phyloP scores from a whole-genome alignment of 2,329 filamentous ascomycete genomes.

The Phoma herbarum region DNA sequence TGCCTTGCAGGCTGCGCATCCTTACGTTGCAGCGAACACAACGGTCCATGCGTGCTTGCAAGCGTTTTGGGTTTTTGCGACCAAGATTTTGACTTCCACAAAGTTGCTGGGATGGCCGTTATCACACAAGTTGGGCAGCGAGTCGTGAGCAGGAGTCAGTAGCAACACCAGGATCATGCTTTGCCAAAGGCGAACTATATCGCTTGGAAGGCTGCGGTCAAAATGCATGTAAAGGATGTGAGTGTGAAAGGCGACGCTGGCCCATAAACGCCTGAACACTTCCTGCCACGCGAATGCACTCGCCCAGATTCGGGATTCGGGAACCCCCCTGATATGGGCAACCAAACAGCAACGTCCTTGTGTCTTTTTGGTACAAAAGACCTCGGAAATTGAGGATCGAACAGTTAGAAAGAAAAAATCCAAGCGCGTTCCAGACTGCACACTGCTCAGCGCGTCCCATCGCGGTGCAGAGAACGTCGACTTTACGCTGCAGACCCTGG shows the following conservation, averaged over 20 bases:
- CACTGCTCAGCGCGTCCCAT: background rate
- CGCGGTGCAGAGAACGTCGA: no score
- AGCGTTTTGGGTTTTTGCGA: background rate
- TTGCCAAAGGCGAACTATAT: background rate
- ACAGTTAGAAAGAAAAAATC: background rate
- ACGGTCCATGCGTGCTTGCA: background rate
- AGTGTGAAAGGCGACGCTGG: background rate
- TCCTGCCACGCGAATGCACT: background rate
- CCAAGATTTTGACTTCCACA: background rate
- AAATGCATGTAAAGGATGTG: background rate
- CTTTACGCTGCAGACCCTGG: no score
- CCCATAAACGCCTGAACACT: background rate
- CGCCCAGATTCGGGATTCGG: background rate
- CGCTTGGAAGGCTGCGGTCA: background rate
- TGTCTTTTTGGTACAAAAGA: background rate
- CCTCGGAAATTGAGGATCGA: background rate
- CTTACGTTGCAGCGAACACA: conserved; percentile 1
- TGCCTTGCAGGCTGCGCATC: background rate
- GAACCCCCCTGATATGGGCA: background rate
- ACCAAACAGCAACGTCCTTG: background rate
- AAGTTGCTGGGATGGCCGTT: background rate
- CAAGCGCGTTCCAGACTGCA: background rate
- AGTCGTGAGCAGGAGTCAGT: background rate
- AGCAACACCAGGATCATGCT: background rate
- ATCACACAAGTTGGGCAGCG: background rate